Evolutionary conservation across 1,284 basidiomycete species (phyloP), one percentile per base, ranked within the genome.

Genomic region (Pascua sp.): DNA sequence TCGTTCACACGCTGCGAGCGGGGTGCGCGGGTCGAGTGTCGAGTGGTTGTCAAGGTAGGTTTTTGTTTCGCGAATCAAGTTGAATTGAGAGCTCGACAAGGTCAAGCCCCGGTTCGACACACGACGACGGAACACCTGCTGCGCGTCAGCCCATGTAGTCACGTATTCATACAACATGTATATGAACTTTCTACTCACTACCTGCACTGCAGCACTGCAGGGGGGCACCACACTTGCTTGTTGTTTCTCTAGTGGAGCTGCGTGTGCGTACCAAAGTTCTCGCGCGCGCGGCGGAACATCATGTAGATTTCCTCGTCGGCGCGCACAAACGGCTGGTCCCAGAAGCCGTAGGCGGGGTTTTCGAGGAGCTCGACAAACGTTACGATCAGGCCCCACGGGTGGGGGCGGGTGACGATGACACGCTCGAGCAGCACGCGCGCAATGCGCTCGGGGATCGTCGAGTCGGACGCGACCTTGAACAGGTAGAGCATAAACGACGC

Each of bases 331-430:
- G 70, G 66, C 62, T 75, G 75, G 41, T 74, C 70, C 74, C 73
- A 78, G 68, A 78, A 77, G n/a, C 69, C 72, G 55, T 75, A 73
- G 24, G 56, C 61, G 53, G 71, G 70, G 54, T 77, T 72, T 53
- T 77, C 72, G 57, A 78, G 68, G 54, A 78, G 61, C 79, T 96
- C 91, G 67, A 94, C 91, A 79, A 98, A 96, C 2, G 91, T 92
- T 66, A 91, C 86, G 61, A 97, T 79, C 45, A 93, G 86, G 57
- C 94, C 95, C 91, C 93, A 98, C n/a, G 95, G 93, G 70, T 98
- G 94, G 53, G 95, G 95, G 45, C 91, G 86, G 71, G 92, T 86
- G 54, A 92, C 92, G 58, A 98, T 85, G 77, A 97, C 89, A 42
- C 95, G 86, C 75, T 98, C 94, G 65, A 98, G 81, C 36, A 98